These are phyloP conservation scores for Diaporthe sp. DNA, from an alignment of 2,329 filamentous ascomycete genomes.

Conservation along the genomic window DNA sequence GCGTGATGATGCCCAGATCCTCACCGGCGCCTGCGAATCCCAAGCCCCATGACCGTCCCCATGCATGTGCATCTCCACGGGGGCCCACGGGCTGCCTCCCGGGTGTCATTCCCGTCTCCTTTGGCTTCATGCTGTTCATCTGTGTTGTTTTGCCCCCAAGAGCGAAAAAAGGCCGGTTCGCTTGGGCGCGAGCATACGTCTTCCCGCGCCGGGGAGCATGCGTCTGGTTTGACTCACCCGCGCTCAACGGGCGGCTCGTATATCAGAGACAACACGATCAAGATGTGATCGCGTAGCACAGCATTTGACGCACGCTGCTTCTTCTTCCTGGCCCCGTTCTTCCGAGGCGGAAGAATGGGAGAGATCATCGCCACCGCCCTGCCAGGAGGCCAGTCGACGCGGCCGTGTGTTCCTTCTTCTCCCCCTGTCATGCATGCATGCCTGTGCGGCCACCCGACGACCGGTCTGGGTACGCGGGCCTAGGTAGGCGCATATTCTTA, in stretches of 20 bases:
- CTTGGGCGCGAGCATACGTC: neutral
- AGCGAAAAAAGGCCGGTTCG: neutral
- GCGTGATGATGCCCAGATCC: neutral
- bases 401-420: neutral
- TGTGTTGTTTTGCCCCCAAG: no score
- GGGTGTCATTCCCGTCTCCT: no score
- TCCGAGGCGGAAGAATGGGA: neutral
- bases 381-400: neutral
- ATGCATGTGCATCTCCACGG: slow-evolving; percentile 1
- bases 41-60: slow-evolving; percentile 6
- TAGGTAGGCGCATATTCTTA: neutral
- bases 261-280: slow-evolving; percentile 27
- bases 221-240: neutral
- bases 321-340: neutral
- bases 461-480: neutral
- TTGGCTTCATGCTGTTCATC: neutral
- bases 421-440: neutral
- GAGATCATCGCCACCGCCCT: neutral
- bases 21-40: neutral
- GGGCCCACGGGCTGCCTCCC: neutral
- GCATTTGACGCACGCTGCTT: slow-evolving; percentile 8
- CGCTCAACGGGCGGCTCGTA: slow-evolving; percentile 19
- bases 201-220: neutral
- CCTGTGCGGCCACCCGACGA: neutral
- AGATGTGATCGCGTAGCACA: slow-evolving; percentile 18